Conservation (phyloP, 148 eudicot genomes). For the Pouteria glomerata region DNA sequence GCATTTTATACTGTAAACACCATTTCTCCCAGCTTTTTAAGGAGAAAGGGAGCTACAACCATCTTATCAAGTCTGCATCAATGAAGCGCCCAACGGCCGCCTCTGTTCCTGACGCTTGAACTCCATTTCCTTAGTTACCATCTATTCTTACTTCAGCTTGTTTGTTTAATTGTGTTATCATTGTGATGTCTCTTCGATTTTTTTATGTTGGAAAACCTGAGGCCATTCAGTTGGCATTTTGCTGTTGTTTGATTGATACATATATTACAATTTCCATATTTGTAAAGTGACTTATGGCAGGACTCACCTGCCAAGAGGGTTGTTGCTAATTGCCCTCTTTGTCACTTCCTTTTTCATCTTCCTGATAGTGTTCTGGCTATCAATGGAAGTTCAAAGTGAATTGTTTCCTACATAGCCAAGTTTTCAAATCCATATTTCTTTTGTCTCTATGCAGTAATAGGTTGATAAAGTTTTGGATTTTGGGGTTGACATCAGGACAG, state of each 20-base stretch:
- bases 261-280: neutral
- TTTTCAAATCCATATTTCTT: neutral
- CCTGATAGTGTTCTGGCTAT: neutral
- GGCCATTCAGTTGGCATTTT: neutral
- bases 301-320: neutral
- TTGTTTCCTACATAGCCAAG: neutral
- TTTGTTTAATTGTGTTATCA: neutral
- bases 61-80: constrained; percentile 67
- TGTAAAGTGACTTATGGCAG: neutral
- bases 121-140: neutral
- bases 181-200: neutral
- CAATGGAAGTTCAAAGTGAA: neutral
- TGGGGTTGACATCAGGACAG: too few relatives aligned
- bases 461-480: too few relatives aligned
- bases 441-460: too few relatives aligned
- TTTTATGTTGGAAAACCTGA: neutral
- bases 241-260: neutral
- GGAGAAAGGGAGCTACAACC: constrained; percentile 95
- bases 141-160: neutral
- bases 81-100: constrained; percentile 48
- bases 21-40: constrained; percentile 95
- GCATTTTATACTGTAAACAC: constrained; percentile 76
- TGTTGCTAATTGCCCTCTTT: too few relatives aligned
- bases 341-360: neutral
- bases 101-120: constrained; percentile 41